Conservation (phyloP, 768 basidiomycete species). For the Kwoniella shandongensis region DNA sequence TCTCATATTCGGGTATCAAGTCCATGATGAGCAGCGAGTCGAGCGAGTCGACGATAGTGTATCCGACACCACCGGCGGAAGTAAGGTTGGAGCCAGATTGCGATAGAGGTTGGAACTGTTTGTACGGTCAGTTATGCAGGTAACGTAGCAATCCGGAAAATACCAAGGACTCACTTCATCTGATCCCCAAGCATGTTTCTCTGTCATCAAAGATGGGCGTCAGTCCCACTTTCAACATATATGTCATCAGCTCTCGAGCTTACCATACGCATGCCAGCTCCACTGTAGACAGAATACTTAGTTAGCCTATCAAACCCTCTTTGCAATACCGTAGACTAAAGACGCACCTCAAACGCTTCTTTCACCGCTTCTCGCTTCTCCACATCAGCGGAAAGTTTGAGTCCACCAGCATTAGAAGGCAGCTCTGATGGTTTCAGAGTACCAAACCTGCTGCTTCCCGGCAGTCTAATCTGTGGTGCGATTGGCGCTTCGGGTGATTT, state of each 20-base stretch:
- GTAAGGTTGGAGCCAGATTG: conserved; percentile 75
- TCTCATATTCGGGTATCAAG: conserved; percentile 70
- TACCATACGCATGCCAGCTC: conserved; percentile 24
- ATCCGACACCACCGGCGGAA: conserved; percentile 72
- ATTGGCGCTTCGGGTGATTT: neutral
- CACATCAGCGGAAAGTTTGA: conserved; percentile 20
- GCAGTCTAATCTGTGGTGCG: conserved; percentile 1
- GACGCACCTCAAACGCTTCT: conserved; percentile 23
- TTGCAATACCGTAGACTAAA: neutral
- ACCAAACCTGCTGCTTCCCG: conserved; percentile 15
- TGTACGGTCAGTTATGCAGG: no score
- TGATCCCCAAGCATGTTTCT: conserved; percentile 21
- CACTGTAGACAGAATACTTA: conserved; percentile 3
- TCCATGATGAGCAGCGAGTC: conserved; percentile 87
- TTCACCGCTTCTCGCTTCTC: conserved; percentile 23
- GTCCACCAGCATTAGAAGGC: conserved; percentile 2
- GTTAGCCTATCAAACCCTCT: no score
- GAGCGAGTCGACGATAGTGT: conserved; percentile 81
- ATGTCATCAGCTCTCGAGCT: neutral
- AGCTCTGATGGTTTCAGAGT: conserved; percentile 11
- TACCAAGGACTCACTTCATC: conserved; percentile 12
- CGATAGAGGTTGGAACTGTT: conserved; percentile 77
- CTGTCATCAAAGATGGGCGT: neutral
- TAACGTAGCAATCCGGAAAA: neutral
- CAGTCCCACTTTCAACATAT: neutral